These are phyloP conservation scores for Trichoderma sp. DNA, from an alignment of 2,329 filamentous ascomycete genomes.

Conservation along the genomic window DNA sequence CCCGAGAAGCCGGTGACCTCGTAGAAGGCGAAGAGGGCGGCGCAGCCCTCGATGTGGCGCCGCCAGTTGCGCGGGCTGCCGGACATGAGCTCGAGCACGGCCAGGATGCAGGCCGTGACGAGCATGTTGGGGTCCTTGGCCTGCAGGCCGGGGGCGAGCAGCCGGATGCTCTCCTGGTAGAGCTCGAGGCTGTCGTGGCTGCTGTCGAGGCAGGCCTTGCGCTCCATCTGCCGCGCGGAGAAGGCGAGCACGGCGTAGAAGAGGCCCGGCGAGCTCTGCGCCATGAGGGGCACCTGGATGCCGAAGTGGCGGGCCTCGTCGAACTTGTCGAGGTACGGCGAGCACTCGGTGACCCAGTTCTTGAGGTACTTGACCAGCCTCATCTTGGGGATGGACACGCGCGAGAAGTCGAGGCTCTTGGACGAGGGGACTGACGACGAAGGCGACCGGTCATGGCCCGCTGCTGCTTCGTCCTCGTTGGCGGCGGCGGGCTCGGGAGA, in stretches of 20 bases:
- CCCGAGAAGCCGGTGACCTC: slow-evolving; percentile 51
- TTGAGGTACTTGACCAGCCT: slow-evolving; percentile 43
- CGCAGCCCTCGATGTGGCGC: slow-evolving; percentile 59
- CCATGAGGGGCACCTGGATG: slow-evolving; percentile 53
- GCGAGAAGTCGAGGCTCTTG: slow-evolving; percentile 36
- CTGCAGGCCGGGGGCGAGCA: slow-evolving; percentile 47
- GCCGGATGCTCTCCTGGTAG: slow-evolving; percentile 55
- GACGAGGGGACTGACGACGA: slow-evolving; percentile 9
- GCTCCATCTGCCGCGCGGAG: slow-evolving; percentile 55
- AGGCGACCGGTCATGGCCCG: background rate
- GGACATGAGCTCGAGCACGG: slow-evolving; percentile 53
- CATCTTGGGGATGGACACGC: slow-evolving; percentile 36
- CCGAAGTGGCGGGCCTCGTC: slow-evolving; percentile 56
- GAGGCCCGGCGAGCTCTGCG: slow-evolving; percentile 48
- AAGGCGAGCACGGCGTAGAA: slow-evolving; percentile 56
- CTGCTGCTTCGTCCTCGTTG: slow-evolving; percentile 1
- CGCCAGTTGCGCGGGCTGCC: slow-evolving; percentile 55
- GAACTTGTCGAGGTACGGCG: slow-evolving; percentile 56
- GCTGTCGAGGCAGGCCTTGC: slow-evolving; percentile 50
- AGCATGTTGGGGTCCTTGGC: slow-evolving; percentile 49
- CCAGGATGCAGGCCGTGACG: slow-evolving; percentile 51
- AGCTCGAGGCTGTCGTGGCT: slow-evolving; percentile 54
- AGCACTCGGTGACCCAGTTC: slow-evolving; percentile 56
- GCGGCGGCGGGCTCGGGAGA: slow-evolving; percentile 33
- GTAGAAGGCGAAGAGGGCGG: slow-evolving; percentile 54